Evolutionary conservation across 257 asterid species (phyloP).

Genomic region (Nicotiana knightiana): DNA sequence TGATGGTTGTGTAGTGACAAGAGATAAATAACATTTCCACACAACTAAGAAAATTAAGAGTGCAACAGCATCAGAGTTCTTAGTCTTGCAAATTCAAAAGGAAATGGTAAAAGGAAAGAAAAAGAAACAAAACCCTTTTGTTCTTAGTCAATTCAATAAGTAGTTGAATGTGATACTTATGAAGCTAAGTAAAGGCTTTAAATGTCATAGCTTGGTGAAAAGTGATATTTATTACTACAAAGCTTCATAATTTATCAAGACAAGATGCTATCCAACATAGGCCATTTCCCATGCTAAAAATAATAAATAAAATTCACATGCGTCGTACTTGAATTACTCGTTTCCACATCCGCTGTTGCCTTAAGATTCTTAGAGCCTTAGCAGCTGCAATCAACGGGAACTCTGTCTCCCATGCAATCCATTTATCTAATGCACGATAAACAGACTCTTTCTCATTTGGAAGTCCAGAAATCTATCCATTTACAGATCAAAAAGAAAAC

Average conservation of each 20-base stretch:
- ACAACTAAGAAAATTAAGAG: not conserved
- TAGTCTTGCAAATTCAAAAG: not conserved
- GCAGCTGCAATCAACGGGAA: constrained; percentile 95
- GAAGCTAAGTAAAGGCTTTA: not conserved
- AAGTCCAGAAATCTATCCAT: constrained; percentile 61
- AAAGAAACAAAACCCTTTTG: not conserved
- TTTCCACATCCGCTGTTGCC: constrained; percentile 68
- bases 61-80: not conserved
- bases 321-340: constrained; percentile 61
- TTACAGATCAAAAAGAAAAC: constrained; percentile 1
- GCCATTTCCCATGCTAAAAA: not conserved
- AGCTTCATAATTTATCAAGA: not conserved
- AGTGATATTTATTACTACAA: not conserved
- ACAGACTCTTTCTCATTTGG: constrained; percentile 83
- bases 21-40: not conserved
- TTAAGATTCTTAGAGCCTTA: constrained; percentile 67
- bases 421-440: constrained; percentile 68
- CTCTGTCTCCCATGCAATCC: constrained; percentile 96
- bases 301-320: not conserved
- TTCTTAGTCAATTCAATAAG: not conserved
- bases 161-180: not conserved
- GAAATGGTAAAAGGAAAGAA: not conserved
- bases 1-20: not conserved
- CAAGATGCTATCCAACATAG: not conserved
- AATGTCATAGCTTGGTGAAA: not conserved